Evolutionary conservation across 2,329 filamentous ascomycete genomes (phyloP), one percentile per base, ranked within the genome.

Genomic region (Dactylellina leptospora): DNA sequence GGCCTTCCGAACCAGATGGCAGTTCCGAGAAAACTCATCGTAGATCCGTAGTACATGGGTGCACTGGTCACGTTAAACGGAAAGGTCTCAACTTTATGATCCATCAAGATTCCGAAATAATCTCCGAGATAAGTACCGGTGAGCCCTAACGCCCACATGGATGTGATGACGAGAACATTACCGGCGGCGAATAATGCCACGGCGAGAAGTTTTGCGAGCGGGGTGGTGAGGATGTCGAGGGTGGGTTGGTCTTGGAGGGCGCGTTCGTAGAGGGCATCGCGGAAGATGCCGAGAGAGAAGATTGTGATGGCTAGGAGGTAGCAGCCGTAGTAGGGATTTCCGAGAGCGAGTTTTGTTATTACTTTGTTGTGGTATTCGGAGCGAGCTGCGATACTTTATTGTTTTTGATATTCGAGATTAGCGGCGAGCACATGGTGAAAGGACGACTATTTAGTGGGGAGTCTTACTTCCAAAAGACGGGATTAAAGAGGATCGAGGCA

Each of bases 81-180:
- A 79, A 99, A 99, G 11, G 91, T 90, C 10, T 92, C 96, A 56
- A 99, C 93, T 77, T 93, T 93, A 76, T 89, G 83, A 79, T 97
- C 93, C 92, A 97, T 96, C 75, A 99, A 84, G 80, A 97, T 97
- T 76, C 95, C 95, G 79, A 97, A 99, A 84, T 99, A 99, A 83
- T 99, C 95, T 45, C 95, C 95, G 33, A 99, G 84, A 80, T 97
- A 99, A 36, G 95, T 99, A 74, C 95, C 95, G 0, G 92, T 97
- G 78, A 99, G 87, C 66, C 95, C 95, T 40, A 99, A 87, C 30
- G 88, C 90, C 87, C 88, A 97, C 82, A 96, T 97, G 73, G 90
- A 95, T 30, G 89, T 89, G 54, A 97, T 77, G 53, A 99, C 95
- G 33, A 99, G 87, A 55, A 90, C 81, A 80, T 96, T 97, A 68